A percentile compares a stretch with the other conserved stretches of the same genome.
phyloP scores from a whole-genome alignment of 2,329 filamentous ascomycete species.

The Myriangium duriaei region DNA sequence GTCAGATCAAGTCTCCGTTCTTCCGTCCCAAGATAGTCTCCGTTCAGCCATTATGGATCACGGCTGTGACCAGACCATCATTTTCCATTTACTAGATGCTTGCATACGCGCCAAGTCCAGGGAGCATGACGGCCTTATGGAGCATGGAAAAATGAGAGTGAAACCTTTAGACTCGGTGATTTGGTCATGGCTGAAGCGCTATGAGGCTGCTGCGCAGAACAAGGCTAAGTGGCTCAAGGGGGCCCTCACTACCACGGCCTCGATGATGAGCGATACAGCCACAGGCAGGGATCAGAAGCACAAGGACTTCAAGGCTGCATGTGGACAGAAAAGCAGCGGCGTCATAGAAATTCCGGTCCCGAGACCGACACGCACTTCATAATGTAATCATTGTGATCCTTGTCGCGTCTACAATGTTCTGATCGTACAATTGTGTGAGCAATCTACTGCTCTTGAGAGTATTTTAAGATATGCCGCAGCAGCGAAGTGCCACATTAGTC shows the following conservation, averaged over 20 bases:
- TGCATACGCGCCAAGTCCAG: conserved; percentile 6
- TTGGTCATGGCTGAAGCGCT: conserved; percentile 24
- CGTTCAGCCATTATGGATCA: conserved; percentile 20
- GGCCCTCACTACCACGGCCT: conserved; percentile 14
- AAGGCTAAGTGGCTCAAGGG: conserved; percentile 21
- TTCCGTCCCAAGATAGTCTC: conserved; percentile 17
- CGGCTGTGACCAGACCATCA: conserved; percentile 20
- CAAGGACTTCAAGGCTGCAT: no score
- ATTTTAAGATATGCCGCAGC: no score
- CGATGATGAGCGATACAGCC: conserved; percentile 2
- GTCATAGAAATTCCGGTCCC: no score
- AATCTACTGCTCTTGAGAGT: no score
- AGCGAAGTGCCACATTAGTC: no score
- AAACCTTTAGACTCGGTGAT: conserved; percentile 22
- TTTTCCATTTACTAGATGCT: conserved; percentile 15
- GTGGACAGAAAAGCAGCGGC: no score
- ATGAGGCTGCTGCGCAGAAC: conserved; percentile 14
- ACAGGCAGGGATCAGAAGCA: background rate
- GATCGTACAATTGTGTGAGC: no score
- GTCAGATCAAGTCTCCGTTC: conserved; percentile 13
- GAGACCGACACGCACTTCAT: no score
- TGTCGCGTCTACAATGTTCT: no score
- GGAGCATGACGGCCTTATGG: conserved; percentile 8
- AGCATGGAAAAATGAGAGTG: conserved; percentile 9
- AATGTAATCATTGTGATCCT: no score